Evolutionary conservation across 192 early-diverging fungal species (phyloP).

Genomic region (Umbelopsis ramanniana): DNA sequence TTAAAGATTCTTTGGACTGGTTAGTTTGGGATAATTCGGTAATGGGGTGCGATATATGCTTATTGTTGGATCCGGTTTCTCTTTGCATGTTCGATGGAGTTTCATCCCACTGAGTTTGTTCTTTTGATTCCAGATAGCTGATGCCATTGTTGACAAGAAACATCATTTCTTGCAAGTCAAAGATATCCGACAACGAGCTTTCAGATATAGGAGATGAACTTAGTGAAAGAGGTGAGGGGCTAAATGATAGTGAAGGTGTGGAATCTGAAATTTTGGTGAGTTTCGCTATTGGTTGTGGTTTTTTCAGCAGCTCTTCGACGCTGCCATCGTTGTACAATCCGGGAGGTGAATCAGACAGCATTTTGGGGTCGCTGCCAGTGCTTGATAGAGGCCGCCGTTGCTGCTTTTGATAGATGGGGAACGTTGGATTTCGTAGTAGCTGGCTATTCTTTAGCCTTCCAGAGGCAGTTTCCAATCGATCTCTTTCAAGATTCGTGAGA

Average conservation of each 20-base stretch:
- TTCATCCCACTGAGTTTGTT: not conserved
- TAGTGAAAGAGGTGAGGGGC: not conserved
- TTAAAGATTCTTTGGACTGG: not conserved
- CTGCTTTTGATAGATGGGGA: constrained; percentile 5
- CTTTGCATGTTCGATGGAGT: not conserved
- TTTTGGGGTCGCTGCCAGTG: not conserved
- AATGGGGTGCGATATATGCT: not conserved
- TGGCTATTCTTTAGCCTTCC: not conserved
- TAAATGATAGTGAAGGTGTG: constrained; percentile 2
- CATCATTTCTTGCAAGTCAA: constrained; percentile 16
- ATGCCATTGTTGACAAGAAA: constrained; percentile 19
- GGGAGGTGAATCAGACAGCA: not conserved
- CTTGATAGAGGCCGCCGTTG: constrained; percentile 1
- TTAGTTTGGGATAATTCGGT: not conserved
- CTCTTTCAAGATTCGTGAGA: constrained; percentile 3
- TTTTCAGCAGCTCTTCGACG: not conserved
- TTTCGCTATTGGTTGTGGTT: constrained; percentile 12
- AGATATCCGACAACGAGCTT: constrained; percentile 15
- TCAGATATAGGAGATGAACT: constrained; percentile 10
- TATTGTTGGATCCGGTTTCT: not conserved
- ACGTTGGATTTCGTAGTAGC: not conserved
- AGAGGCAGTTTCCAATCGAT: constrained; percentile 1
- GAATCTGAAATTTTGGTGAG: constrained; percentile 5
- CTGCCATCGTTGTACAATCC: not conserved
- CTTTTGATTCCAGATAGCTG: constrained; percentile 10